These are phyloP conservation scores for Acanthochlamys bracteata DNA, from an alignment of 106 monocot genomes.

Conservation along the genomic window DNA sequence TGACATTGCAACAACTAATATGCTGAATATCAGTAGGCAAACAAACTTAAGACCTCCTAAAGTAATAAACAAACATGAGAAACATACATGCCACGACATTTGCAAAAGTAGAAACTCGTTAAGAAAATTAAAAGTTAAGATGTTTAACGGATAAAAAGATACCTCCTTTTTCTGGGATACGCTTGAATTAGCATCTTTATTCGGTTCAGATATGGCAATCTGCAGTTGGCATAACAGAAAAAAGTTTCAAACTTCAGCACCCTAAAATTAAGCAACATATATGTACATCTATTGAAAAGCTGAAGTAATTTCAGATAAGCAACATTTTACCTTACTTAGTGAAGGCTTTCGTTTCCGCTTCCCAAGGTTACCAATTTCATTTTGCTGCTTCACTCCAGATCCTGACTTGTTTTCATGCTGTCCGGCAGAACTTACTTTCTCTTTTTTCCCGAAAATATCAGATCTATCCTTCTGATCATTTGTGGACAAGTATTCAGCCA, in stretches of 20 bases:
- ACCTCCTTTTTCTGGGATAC: constrained; percentile 55
- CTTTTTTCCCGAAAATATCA: constrained; percentile 35
- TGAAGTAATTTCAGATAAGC: background rate
- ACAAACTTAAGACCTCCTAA: no score
- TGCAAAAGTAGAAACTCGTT: no score
- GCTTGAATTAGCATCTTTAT: constrained; percentile 18
- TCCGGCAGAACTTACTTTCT: constrained; percentile 22
- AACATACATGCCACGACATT: no score
- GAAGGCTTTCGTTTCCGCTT: constrained; percentile 53
- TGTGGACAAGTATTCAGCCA: constrained; percentile 30
- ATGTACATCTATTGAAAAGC: background rate
- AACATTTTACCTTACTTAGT: constrained; percentile 35
- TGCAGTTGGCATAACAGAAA: constrained; percentile 14
- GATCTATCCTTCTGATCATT: constrained; percentile 32
- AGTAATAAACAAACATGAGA: no score
- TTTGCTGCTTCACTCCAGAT: constrained; percentile 43
- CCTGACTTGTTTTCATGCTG: constrained; percentile 27
- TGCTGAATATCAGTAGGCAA: no score
- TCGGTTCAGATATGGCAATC: constrained; percentile 36
- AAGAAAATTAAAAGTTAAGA: no score
- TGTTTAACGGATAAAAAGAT: background rate
- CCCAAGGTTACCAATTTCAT: constrained; percentile 23
- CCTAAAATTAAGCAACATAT: background rate
- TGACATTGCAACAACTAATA: no score
- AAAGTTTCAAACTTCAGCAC: background rate